Percentiles rank a stretch among this genome's conserved stretches.
phyloP scores from a whole-genome alignment of 768 basidiomycete species.

The Rhodotorula diobovata region DNA sequence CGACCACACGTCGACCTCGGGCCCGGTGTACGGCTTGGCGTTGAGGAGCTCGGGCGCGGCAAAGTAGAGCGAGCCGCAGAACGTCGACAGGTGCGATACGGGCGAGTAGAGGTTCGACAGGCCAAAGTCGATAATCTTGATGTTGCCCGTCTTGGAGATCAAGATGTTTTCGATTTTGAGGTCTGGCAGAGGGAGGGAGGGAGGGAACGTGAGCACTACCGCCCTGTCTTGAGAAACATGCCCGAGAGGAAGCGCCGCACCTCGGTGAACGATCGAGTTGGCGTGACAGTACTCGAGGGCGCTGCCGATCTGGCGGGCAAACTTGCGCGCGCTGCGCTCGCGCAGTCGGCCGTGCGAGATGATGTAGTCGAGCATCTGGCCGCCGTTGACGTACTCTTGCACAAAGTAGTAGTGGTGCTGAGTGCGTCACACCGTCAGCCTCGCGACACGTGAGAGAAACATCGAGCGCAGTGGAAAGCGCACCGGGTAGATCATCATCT shows the following conservation, averaged over 20 bases:
- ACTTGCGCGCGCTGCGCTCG: conserved; percentile 93
- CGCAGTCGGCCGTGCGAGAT: conserved; percentile 93
- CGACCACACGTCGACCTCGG: conserved; percentile 98
- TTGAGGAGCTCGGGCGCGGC: conserved; percentile 96
- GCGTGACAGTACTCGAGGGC: conserved; percentile 95
- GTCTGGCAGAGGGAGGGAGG: conserved; percentile 47
- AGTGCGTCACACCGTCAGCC: too few species aligned
- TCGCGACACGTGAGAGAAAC: neutral
- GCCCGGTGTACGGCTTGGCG: conserved; percentile 92
- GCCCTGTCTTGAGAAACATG: too few species aligned
- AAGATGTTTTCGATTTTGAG: conserved; percentile 99
- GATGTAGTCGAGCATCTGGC: conserved; percentile 99
- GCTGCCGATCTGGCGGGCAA: conserved; percentile 92
- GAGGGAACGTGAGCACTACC: too few species aligned
- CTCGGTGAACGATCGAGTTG: conserved; percentile 95
- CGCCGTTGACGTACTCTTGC: conserved; percentile 96
- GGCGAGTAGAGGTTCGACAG: conserved; percentile 94
- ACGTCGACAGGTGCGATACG: conserved; percentile 72
- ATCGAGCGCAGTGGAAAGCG: neutral
- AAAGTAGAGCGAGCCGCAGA: conserved; percentile 97
- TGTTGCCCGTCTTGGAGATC: conserved; percentile 95
- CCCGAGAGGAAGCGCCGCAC: conserved; percentile 12
- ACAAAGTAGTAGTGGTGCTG: conserved; percentile 98
- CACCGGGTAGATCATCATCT: conserved; percentile 72
- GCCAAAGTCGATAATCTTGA: conserved; percentile 99